Percentiles rank a stretch among this genome's conserved stretches.
These are phyloP conservation scores for Populus pruinosa DNA, from an alignment of 345 rosid species.

Conservation along the genomic window DNA sequence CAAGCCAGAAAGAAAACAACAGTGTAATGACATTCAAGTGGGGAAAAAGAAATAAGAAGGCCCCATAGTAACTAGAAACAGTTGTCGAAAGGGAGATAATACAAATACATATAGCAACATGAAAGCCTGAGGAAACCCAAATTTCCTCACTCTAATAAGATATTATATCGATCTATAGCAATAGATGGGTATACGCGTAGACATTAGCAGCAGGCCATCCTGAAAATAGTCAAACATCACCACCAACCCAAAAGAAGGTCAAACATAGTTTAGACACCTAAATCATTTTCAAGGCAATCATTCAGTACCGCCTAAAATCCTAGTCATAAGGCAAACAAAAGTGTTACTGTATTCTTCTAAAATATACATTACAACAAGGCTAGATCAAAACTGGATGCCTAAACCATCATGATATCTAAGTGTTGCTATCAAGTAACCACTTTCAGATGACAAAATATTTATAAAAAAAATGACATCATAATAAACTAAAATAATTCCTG, in stretches of 20 bases:
- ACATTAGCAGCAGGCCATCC: not conserved
- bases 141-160: not conserved
- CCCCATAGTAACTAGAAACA: not conserved
- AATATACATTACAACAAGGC: not conserved
- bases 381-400: not conserved
- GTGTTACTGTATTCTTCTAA: not conserved
- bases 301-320: not conserved
- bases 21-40: not conserved
- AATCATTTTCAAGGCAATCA: not conserved
- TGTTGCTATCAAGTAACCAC: not conserved
- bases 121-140: not conserved
- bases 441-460: not conserved
- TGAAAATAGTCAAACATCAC: not conserved
- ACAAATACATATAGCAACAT: not conserved
- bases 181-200: not conserved
- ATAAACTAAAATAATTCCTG: not conserved
- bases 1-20: not conserved
- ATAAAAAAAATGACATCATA: not conserved
- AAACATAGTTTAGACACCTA: not conserved
- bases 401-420: not conserved
- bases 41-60: no score
- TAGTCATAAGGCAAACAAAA: not conserved
- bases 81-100: not conserved
- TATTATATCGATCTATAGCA: not conserved
- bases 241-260: not conserved